Conservation (phyloP, 768 basidiomycete species). For the Clitopilus passeckerianus region DNA sequence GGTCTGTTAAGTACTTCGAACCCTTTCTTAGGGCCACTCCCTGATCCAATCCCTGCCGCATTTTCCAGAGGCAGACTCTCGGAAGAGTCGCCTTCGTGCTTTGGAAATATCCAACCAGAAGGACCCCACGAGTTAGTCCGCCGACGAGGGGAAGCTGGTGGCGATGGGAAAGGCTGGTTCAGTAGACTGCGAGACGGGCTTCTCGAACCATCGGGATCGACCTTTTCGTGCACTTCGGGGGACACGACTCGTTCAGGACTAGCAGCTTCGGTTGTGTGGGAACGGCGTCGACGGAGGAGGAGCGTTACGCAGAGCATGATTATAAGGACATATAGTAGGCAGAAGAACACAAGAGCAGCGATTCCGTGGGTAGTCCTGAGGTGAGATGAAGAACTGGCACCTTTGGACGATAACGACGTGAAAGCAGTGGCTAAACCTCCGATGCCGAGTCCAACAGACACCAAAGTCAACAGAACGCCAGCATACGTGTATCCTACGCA, state of each 20-base stretch:
- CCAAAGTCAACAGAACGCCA: conserved; percentile 33
- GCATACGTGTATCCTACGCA: conserved; percentile 9
- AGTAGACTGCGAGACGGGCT: conserved; percentile 31
- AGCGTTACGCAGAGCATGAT: conserved; percentile 9
- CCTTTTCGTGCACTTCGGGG: conserved; percentile 24
- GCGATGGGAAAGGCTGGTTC: conserved; percentile 23
- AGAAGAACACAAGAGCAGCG: conserved; percentile 61
- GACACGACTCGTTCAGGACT: conserved; percentile 14
- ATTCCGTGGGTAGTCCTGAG: conserved; percentile 60
- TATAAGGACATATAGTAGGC: conserved; percentile 40
- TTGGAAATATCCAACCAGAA: conserved; percentile 32
- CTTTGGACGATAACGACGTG: conserved; percentile 40
- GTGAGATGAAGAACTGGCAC: conserved; percentile 20
- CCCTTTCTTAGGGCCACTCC: conserved; percentile 22
- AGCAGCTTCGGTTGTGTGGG: conserved; percentile 10
- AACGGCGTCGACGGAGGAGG: conserved; percentile 1
- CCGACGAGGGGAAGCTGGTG: conserved; percentile 37
- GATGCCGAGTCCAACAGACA: conserved; percentile 53
- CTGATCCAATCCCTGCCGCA: conserved; percentile 19
- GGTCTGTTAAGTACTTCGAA: conserved; percentile 55
- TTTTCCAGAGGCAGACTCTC: conserved; percentile 41
- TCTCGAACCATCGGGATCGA: conserved; percentile 22
- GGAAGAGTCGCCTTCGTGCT: conserved; percentile 39
- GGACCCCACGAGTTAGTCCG: conserved; percentile 48
- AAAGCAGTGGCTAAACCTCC: conserved; percentile 61